Percentiles rank a stretch among this genome's conserved stretches.
phyloP scores from a whole-genome alignment of 164 flowering plant genomes.

The Magnolia kwangsiensis region DNA sequence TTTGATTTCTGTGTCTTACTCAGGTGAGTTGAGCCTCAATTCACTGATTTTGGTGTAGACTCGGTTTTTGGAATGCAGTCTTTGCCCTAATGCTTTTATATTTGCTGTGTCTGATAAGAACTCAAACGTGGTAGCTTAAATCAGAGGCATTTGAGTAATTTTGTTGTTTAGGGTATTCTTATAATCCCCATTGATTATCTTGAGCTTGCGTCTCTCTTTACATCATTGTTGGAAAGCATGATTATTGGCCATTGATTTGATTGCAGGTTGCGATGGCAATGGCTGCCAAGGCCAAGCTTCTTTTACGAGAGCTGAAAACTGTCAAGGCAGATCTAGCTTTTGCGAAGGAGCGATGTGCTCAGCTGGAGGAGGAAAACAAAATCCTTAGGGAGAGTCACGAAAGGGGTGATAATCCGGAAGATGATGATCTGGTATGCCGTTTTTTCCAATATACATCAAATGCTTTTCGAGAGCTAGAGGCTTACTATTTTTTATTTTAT shows the following conservation, averaged over 20 bases:
- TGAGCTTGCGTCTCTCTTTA: not conserved
- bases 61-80: not conserved
- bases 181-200: not conserved
- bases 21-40: no score
- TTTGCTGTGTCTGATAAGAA: not conserved
- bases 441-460: not conserved
- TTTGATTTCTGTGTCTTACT: no score
- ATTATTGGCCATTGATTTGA: conserved; percentile 17
- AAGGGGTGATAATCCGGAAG: conserved; percentile 70
- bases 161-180: not conserved
- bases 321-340: conserved; percentile 93
- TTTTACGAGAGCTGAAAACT: conserved; percentile 86
- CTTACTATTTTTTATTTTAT: not conserved
- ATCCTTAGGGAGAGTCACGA: conserved; percentile 64
- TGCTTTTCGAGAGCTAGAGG: not conserved
- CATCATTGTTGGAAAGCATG: conserved; percentile 24
- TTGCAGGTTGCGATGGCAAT: conserved; percentile 97
- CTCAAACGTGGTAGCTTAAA: not conserved
- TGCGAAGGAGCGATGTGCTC: conserved; percentile 82
- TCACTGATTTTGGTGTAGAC: not conserved
- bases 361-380: conserved; percentile 94
- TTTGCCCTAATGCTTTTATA: not conserved
- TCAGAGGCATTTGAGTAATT: not conserved
- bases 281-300: conserved; percentile 95
- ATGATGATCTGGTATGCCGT: conserved; percentile 82